Percentiles rank a stretch among this genome's conserved stretches.
These are phyloP conservation scores for Tuber melanosporum DNA, from an alignment of 495 filamentous ascomycete species.

Conservation along the genomic window DNA sequence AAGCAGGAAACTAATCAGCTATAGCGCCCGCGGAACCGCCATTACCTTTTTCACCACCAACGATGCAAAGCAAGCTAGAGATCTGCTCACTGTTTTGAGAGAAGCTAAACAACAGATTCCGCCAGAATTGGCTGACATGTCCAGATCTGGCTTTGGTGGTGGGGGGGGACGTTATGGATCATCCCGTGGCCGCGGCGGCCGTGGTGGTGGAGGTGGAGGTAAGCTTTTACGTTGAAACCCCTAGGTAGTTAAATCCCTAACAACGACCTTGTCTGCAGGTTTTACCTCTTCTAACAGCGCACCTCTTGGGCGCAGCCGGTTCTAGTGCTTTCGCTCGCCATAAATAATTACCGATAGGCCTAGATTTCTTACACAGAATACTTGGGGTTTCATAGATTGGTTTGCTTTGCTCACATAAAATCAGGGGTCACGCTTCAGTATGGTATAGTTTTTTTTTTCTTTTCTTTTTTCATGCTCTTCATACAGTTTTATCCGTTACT, in stretches of 20 bases:
- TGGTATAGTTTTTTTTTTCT: conserved; percentile 21
- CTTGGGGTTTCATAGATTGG: conserved; percentile 42
- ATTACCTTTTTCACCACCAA: conserved; percentile 98
- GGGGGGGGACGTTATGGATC: conserved; percentile 65
- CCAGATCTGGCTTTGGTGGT: conserved; percentile 81
- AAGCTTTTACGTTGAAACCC: conserved; percentile 18
- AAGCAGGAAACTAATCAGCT: conserved; percentile 13
- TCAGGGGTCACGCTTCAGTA: conserved; percentile 31
- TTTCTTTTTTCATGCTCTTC: conserved; percentile 14
- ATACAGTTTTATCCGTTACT: conserved; percentile 9
- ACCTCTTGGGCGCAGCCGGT: conserved; percentile 54
- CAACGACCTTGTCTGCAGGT: conserved; percentile 36
- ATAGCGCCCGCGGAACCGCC: conserved; percentile 74
- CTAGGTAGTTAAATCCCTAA: conserved; percentile 27
- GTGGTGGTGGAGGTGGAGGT: conserved; percentile 55
- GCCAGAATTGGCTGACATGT: conserved; percentile 91
- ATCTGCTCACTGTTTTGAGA: conserved; percentile 81
- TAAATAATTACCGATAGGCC: conserved; percentile 37
- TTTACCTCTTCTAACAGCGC: conserved; percentile 61
- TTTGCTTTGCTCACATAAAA: conserved; percentile 39
- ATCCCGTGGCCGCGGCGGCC: conserved; percentile 58
- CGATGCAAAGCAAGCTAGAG: conserved; percentile 96
- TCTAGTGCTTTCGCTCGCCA: conserved; percentile 30
- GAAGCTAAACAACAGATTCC: conserved; percentile 99
- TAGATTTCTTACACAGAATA: conserved; percentile 37